Conservation (phyloP, 495 filamentous ascomycete species). For the Lepidopterella palustris region DNA sequence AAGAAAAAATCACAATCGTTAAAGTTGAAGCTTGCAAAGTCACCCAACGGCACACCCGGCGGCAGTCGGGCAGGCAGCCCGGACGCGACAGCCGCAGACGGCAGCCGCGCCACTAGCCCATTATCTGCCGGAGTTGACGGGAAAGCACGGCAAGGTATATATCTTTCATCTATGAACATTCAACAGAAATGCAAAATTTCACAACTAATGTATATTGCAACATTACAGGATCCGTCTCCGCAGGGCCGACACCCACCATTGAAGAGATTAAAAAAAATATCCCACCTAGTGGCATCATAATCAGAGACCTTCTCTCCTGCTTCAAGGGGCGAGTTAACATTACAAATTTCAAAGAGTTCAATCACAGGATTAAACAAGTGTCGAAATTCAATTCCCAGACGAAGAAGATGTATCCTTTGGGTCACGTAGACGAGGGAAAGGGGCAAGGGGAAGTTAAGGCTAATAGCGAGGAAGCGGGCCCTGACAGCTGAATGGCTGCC, state of each 20-base stretch:
- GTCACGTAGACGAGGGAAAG: too few species aligned
- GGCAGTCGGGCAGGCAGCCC: constrained; percentile 35
- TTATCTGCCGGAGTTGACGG: constrained; percentile 34
- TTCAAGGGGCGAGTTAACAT: constrained; percentile 59
- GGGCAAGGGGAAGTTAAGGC: too few species aligned
- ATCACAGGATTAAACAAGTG: too few species aligned
- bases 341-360: too few species aligned
- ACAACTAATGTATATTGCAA: neutral
- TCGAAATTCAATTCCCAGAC: too few species aligned
- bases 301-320: constrained; percentile 52
- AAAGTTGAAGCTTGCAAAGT: constrained; percentile 45
- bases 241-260: constrained; percentile 41
- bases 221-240: constrained; percentile 1
- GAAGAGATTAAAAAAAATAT: constrained; percentile 65
- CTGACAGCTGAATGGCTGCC: too few species aligned
- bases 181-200: constrained; percentile 20
- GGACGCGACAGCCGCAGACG: constrained; percentile 45
- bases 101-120: constrained; percentile 40
- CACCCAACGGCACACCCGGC: constrained; percentile 40
- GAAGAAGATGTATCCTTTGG: too few species aligned
- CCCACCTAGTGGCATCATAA: constrained; percentile 58
- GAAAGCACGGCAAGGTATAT: constrained; percentile 34
- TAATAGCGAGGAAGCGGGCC: too few species aligned
- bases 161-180: too few species aligned
- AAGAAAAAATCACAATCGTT: constrained; percentile 57